These are phyloP conservation scores for Nymphaea colorata DNA, from an alignment of 164 flowering plant species.

Conservation along the genomic window DNA sequence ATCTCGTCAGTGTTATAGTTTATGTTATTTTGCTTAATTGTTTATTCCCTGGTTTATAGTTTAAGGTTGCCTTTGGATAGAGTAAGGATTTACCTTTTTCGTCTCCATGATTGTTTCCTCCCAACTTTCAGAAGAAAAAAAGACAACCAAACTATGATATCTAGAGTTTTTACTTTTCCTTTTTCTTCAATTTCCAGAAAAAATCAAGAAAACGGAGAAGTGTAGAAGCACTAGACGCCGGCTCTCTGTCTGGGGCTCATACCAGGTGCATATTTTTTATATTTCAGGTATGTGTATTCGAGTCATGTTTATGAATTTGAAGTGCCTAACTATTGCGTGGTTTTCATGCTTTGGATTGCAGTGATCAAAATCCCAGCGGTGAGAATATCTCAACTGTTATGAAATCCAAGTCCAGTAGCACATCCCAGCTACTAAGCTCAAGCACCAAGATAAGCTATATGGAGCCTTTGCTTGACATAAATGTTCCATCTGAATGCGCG, in stretches of 20 bases:
- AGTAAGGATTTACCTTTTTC: no score
- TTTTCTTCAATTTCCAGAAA: conserved; percentile 24
- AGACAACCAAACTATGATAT: no score
- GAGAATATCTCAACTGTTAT: conserved; percentile 30
- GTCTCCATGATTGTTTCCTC: no score
- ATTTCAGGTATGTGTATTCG: not conserved
- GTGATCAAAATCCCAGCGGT: conserved; percentile 29
- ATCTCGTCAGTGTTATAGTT: no score
- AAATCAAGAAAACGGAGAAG: conserved; percentile 27
- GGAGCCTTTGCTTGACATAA: conserved; percentile 31
- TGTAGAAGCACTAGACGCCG: conserved; percentile 21
- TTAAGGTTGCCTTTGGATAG: no score
- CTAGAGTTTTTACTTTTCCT: no score
- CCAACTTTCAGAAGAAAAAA: no score
- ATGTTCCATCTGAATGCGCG: conserved; percentile 22
- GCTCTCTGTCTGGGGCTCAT: conserved; percentile 23
- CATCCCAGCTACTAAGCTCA: conserved; percentile 24
- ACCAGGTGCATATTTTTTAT: conserved; percentile 33
- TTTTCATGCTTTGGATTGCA: conserved; percentile 16
- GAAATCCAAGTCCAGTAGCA: conserved; percentile 29
- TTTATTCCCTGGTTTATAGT: no score
- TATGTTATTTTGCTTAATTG: no score
- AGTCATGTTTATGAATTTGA: not conserved
- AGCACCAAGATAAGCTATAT: conserved; percentile 29
- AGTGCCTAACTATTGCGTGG: not conserved